phyloP scores from a whole-genome alignment of 2,329 filamentous ascomycete genomes.

The Ilyonectria sp. region DNA sequence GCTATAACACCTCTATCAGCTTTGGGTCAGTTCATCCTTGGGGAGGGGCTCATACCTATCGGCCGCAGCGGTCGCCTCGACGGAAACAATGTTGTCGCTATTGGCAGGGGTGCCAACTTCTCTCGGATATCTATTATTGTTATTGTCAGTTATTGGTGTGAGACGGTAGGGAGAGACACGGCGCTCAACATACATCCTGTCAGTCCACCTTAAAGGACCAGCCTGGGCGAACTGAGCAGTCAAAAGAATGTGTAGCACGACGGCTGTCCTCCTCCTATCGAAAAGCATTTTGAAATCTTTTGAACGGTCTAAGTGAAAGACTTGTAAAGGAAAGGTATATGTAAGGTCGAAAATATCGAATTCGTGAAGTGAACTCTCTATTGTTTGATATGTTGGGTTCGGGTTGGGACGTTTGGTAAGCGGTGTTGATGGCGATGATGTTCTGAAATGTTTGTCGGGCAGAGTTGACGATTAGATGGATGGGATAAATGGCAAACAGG shows the following conservation, averaged over 20 bases:
- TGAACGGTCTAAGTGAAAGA: conserved; percentile 1
- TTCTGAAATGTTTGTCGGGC: conserved; percentile 15
- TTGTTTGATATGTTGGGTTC: conserved; percentile 14
- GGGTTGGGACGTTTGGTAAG: conserved; percentile 6
- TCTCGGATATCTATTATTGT: conserved; percentile 38
- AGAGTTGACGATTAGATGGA: conserved; percentile 17
- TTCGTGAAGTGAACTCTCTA: conserved; percentile 24
- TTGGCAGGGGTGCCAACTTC: conserved; percentile 37
- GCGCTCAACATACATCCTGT: conserved; percentile 48
- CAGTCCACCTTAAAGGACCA: conserved; percentile 54
- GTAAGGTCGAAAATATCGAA: conserved; percentile 25
- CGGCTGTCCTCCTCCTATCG: conserved; percentile 35
- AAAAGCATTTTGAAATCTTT: conserved; percentile 41
- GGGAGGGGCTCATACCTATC: conserved; percentile 35
- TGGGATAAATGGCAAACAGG: conserved; percentile 3
- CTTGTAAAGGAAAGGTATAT: conserved; percentile 12
- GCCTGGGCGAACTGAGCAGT: conserved; percentile 51
- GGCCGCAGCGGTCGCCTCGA: conserved; percentile 35
- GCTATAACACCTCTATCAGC: conserved; percentile 36
- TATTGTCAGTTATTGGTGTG: conserved; percentile 34
- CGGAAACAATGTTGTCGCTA: conserved; percentile 32
- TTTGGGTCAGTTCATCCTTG: neutral
- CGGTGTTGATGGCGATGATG: conserved; percentile 1
- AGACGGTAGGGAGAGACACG: neutral
- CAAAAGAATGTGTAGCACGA: conserved; percentile 49